A percentile compares a stretch with the other conserved stretches of the same genome.
Evolutionary conservation across 1,284 basidiomycete genomes (phyloP).

Genomic region (Moesziomyces globuligerus): DNA sequence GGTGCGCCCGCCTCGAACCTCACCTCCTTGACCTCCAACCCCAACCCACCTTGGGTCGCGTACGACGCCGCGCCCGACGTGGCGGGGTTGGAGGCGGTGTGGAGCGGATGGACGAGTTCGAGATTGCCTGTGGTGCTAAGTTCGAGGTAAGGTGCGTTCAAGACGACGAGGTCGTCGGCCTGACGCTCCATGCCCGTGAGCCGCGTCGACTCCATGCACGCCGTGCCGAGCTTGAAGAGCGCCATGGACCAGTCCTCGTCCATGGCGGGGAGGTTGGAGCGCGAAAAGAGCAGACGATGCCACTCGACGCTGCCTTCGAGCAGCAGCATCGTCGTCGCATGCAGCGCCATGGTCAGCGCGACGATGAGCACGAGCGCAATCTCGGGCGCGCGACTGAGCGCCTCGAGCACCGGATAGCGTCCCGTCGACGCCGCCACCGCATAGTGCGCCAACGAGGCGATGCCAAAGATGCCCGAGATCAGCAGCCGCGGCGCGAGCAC

Average conservation of each 20-base stretch:
- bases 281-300: conserved; percentile 46
- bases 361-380: conserved; percentile 47
- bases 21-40: conserved; percentile 45
- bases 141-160: conserved; percentile 58
- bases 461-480: conserved; percentile 52
- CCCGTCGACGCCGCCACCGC: conserved; percentile 32
- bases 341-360: conserved; percentile 50
- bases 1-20: conserved; percentile 34
- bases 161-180: conserved; percentile 44
- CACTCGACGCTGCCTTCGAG: conserved; percentile 46
- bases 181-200: conserved; percentile 56
- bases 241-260: conserved; percentile 61
- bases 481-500: conserved; percentile 44
- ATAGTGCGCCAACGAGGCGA: conserved; percentile 51
- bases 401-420: conserved; percentile 57
- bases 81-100: neutral
- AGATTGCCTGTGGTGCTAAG: conserved; percentile 39
- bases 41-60: conserved; percentile 21
- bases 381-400: conserved; percentile 54
- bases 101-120: conserved; percentile 19
- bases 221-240: conserved; percentile 60
- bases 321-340: conserved; percentile 58
- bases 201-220: conserved; percentile 61
- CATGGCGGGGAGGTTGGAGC: conserved; percentile 45
- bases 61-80: too few relatives aligned